Base-by-base conservation (phyloP, 441 rosid genomes). In the Metrosideros polymorpha region DNA sequence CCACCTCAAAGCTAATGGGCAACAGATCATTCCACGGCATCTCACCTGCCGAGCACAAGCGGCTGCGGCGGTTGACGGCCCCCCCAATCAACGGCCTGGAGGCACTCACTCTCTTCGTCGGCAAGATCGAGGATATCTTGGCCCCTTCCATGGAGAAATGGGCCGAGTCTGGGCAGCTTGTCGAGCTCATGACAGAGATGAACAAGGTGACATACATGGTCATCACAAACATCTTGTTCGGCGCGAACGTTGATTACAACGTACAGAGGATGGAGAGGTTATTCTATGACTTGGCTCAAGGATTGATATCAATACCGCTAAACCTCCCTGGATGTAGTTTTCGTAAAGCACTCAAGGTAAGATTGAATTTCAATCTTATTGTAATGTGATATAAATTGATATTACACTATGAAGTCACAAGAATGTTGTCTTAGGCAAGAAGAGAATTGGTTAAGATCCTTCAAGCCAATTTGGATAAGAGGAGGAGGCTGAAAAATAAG, bases 401-500 rank as follows among this genome's bases (percentile, higher is more conserved):
- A 6, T 55, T 55, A 55, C 59, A 25, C 14, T 55, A 10, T 55
- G 27, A 55, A 55, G 59, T 55, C 59, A 55, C 63, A 12, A 57
- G n/a, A 57, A 27, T 14, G 63, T 57, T 57, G 18, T 57, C 63
- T 57, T 59, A 89, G 90, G 87, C 87, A 18, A 87, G 89, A 61
- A 86, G 86, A 25, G 57, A 52, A 51, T 27, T 90, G 83, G 59
- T 87, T 42, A 83, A 71, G 85, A 90, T 86, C 83, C 82, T 89
- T 18, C 88, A 87, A 53, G 83, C 29, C 7, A 85, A 87, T 12
- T 53, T 88, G 53, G 88, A 86, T 22, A 85, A 86, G 43, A 90
- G 89, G 75, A 85, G 59, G 63, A 49, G 6, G 42, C n/a, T 29
- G n/a, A 83, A n/a, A 12, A 50, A 35, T 51, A 53, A 19, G n/a